Evolutionary conservation across 1,284 basidiomycete species (phyloP).

Genomic region (Ustilago xerochloae): DNA sequence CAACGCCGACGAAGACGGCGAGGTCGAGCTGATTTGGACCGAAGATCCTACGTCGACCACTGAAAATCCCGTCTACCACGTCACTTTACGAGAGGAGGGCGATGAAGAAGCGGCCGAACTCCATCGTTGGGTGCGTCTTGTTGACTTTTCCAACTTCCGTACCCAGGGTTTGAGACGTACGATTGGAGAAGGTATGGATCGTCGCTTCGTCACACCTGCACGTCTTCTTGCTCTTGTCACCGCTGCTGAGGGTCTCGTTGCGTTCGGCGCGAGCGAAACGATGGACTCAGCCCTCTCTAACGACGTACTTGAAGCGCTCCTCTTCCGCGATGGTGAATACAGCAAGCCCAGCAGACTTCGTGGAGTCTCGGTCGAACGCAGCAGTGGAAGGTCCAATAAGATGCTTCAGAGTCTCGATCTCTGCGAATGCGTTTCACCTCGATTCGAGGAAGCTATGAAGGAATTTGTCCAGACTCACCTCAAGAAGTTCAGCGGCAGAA

Average conservation of each 20-base stretch:
- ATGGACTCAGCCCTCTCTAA: slow-evolving; percentile 66
- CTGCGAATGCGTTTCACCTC: slow-evolving; percentile 90
- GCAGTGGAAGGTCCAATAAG: slow-evolving; percentile 47
- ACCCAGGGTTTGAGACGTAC: slow-evolving; percentile 93
- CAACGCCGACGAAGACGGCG: slow-evolving; percentile 45
- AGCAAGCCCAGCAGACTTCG: slow-evolving; percentile 56
- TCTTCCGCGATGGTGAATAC: slow-evolving; percentile 64
- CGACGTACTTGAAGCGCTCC: slow-evolving; percentile 64
- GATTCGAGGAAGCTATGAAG: slow-evolving; percentile 83
- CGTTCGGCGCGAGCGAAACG: slow-evolving; percentile 64
- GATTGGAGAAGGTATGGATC: slow-evolving; percentile 86
- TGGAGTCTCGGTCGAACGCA: slow-evolving; percentile 63
- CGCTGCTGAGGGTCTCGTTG: slow-evolving; percentile 59
- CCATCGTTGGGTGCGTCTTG: slow-evolving; percentile 57
- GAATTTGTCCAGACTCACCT: slow-evolving; percentile 84
- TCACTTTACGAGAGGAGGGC: slow-evolving; percentile 44
- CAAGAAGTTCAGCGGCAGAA: slow-evolving; percentile 68
- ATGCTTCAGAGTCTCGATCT: slow-evolving; percentile 86
- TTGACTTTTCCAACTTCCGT: slow-evolving; percentile 86
- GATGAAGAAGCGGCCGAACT: slow-evolving; percentile 35
- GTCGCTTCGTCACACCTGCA: slow-evolving; percentile 90
- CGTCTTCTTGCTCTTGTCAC: slow-evolving; percentile 73
- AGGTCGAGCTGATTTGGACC: slow-evolving; percentile 58
- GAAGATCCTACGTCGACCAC: slow-evolving; percentile 45
- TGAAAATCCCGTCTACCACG: slow-evolving; percentile 48